phyloP scores from a whole-genome alignment of 768 basidiomycete species.

The Hygrophoropsis aurantiaca region DNA sequence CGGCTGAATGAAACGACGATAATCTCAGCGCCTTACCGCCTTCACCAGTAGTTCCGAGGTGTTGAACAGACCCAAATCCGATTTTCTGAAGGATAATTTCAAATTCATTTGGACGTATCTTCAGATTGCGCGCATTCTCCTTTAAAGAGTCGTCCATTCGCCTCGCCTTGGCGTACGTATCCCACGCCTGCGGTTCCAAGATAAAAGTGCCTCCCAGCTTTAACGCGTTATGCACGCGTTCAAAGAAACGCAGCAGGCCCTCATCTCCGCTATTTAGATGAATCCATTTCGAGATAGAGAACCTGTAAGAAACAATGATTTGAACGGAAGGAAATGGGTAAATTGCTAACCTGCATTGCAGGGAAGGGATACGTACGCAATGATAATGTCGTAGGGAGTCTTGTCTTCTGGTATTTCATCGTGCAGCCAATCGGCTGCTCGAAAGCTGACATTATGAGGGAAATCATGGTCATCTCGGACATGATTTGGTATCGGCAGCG shows the following conservation, averaged over 20 bases:
- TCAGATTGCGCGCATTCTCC: slow-evolving; percentile 56
- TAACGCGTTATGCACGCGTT: slow-evolving; percentile 55
- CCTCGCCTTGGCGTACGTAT: slow-evolving; percentile 76
- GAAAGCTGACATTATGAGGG: slow-evolving; percentile 78
- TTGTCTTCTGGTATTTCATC: slow-evolving; percentile 54
- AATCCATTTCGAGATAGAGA: slow-evolving; percentile 92
- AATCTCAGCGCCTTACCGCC: slow-evolving; percentile 47
- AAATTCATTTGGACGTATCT: slow-evolving; percentile 67
- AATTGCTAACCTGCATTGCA: too few species aligned
- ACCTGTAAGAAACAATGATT: slow-evolving; percentile 38
- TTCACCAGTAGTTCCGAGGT: slow-evolving; percentile 58
- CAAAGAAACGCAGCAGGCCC: slow-evolving; percentile 69
- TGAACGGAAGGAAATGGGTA: too few species aligned
- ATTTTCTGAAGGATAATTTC: slow-evolving; percentile 49
- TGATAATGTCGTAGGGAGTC: slow-evolving; percentile 69
- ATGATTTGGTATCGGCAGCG: slow-evolving; percentile 59
- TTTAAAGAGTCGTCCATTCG: slow-evolving; percentile 64
- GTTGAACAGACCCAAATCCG: slow-evolving; percentile 56
- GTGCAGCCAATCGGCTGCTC: slow-evolving; percentile 72
- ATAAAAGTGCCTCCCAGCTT: slow-evolving; percentile 66
- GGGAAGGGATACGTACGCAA: slow-evolving; percentile 60
- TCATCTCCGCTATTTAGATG: slow-evolving; percentile 81
- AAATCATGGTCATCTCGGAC: slow-evolving; percentile 45
- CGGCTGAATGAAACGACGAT: slow-evolving; percentile 1
- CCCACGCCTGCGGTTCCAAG: slow-evolving; percentile 85